Percentiles rank a stretch among this genome's conserved stretches.
Evolutionary conservation across 192 early-diverging fungal genomes (phyloP).

Genomic region (Funneliformis geosporum): DNA sequence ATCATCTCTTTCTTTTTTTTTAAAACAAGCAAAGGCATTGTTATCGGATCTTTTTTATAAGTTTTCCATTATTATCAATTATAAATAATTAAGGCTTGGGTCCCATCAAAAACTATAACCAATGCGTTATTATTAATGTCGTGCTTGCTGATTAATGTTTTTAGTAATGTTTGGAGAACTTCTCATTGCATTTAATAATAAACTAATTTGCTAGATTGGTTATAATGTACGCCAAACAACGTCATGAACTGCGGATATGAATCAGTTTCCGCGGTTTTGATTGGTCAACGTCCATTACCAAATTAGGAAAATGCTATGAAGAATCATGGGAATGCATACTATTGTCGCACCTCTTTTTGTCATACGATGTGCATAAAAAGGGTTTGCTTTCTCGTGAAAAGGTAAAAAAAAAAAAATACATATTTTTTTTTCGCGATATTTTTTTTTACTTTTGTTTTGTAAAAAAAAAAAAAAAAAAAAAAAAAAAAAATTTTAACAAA

Average conservation of each 20-base stretch:
- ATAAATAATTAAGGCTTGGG: too few species aligned
- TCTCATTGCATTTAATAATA: too few species aligned
- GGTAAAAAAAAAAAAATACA: neutral
- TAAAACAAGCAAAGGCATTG: too few species aligned
- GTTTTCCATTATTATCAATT: too few species aligned
- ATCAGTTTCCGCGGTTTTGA: neutral
- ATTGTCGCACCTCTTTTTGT: neutral
- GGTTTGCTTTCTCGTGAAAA: neutral
- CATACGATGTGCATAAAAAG: slow-evolving; percentile 1
- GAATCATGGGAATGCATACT: neutral
- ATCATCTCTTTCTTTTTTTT: too few species aligned
- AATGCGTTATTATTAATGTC: too few species aligned
- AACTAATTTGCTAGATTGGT: too few species aligned
- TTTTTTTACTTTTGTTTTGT: neutral
- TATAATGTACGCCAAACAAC: neutral
- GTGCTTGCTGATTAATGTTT: too few species aligned
- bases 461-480: neutral
- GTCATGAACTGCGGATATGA: neutral
- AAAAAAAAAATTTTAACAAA: neutral
- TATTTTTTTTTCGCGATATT: neutral
- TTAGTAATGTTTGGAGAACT: too few species aligned
- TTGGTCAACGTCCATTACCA: neutral
- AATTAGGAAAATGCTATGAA: neutral
- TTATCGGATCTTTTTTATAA: too few species aligned
- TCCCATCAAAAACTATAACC: too few species aligned